These are phyloP conservation scores for Trichocladium antarcticum DNA, from an alignment of 495 filamentous ascomycete genomes.

Conservation along the genomic window DNA sequence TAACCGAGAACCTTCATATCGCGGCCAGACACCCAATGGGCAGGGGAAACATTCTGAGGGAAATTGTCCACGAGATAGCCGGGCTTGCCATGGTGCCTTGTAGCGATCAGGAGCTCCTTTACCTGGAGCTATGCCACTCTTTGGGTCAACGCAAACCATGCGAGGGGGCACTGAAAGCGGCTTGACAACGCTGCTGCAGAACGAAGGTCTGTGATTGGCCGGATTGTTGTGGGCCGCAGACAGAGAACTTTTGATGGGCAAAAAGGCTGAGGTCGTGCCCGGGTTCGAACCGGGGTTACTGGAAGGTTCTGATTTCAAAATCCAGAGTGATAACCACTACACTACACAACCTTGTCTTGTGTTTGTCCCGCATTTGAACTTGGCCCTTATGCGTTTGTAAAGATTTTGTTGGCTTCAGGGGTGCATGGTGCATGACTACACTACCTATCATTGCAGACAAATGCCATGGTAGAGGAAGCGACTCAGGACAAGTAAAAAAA, in stretches of 20 bases:
- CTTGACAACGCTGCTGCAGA: no score
- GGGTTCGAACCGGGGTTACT: slow-evolving; percentile 20
- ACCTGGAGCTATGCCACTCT: not conserved
- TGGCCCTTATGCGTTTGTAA: no score
- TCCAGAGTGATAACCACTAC: slow-evolving; percentile 21
- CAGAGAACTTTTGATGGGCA: no score
- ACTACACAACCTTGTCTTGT: slow-evolving; percentile 15
- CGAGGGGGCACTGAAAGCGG: no score
- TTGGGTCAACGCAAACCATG: not conserved
- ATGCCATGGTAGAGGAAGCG: not conserved
- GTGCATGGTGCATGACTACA: no score
- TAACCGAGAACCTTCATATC: slow-evolving; percentile 1
- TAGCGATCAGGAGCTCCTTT: not conserved
- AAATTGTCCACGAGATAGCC: slow-evolving; percentile 4
- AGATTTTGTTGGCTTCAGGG: no score
- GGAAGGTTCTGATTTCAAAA: slow-evolving; percentile 13
- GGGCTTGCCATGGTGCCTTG: not conserved
- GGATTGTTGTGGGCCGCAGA: not conserved
- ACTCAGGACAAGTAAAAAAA: not conserved
- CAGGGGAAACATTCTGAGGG: not conserved
- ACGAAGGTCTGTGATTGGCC: no score
- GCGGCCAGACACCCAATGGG: not conserved
- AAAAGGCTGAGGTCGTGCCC: slow-evolving; percentile 21
- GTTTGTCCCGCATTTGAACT: not conserved
- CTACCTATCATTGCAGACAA: no score